A percentile compares a stretch with the other conserved stretches of the same genome.
phyloP scores from a whole-genome alignment of 306 rosid species.

The Lathyrus oleraceus region DNA sequence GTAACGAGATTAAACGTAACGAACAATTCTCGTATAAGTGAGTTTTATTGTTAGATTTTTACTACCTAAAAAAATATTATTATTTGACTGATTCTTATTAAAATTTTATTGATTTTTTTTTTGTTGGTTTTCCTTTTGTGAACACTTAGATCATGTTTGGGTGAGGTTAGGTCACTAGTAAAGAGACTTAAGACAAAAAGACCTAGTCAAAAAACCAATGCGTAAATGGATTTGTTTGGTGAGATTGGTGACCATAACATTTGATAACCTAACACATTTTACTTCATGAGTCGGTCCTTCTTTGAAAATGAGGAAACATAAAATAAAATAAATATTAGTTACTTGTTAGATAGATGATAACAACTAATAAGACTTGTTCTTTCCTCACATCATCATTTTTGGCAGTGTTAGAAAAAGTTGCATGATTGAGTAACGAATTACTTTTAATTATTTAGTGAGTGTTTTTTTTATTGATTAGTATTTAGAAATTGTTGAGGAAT shows the following conservation, averaged over 20 bases:
- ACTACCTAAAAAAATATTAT: no score
- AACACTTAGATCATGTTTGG: slow-evolving; percentile 25
- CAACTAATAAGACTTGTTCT: neutral
- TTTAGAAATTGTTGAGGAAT: neutral
- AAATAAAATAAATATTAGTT: neutral
- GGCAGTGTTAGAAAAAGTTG: neutral
- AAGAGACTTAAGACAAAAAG: slow-evolving; percentile 28
- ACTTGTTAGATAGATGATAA: neutral
- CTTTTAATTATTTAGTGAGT: neutral
- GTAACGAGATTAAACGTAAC: no score
- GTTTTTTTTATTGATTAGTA: slow-evolving; percentile 6
- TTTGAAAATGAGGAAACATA: neutral
- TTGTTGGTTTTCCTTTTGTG: neutral
- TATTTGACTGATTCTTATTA: neutral
- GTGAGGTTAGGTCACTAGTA: slow-evolving; percentile 53
- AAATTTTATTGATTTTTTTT: neutral
- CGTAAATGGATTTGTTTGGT: slow-evolving; percentile 37
- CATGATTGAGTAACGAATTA: slow-evolving; percentile 1
- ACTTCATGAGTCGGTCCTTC: slow-evolving; percentile 13
- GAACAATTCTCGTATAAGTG: no score
- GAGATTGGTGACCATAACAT: slow-evolving; percentile 46
- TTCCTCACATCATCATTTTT: slow-evolving; percentile 7
- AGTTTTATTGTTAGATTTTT: no score
- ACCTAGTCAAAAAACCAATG: slow-evolving; percentile 17
- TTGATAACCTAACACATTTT: slow-evolving; percentile 39